These are phyloP conservation scores for Calonectria hongkongensis DNA, from an alignment of 2,329 filamentous ascomycete genomes.

Conservation along the genomic window DNA sequence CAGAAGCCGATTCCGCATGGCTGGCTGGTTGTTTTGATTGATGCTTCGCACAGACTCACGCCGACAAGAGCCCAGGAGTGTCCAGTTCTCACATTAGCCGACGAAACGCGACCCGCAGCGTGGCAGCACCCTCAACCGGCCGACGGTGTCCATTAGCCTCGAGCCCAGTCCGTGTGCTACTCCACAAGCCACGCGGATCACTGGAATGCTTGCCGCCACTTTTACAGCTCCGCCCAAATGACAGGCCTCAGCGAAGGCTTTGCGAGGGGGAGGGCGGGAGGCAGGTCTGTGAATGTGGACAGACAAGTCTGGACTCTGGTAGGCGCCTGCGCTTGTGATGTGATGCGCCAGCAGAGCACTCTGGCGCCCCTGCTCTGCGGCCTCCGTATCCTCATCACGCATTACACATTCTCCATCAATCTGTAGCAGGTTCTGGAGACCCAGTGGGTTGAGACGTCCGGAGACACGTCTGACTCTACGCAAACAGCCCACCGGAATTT, in stretches of 20 bases:
- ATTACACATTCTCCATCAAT: not conserved
- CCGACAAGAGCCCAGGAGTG: slow-evolving; percentile 40
- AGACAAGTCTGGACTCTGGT: slow-evolving; percentile 44
- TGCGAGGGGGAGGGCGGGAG: slow-evolving; percentile 37
- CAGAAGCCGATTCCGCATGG: slow-evolving; percentile 1
- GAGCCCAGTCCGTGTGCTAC: slow-evolving; percentile 41
- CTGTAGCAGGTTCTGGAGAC: slow-evolving; percentile 19
- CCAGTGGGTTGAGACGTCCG: slow-evolving; percentile 28
- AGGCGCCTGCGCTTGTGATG: slow-evolving; percentile 24
- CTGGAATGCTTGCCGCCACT: slow-evolving; percentile 50
- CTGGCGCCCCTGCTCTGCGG: not conserved
- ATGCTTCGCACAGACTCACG: slow-evolving; percentile 50
- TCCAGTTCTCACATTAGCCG: slow-evolving; percentile 40
- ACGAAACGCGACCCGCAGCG: slow-evolving; percentile 40
- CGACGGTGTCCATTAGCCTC: slow-evolving; percentile 42
- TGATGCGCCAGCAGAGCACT: not conserved
- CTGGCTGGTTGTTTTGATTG: slow-evolving; percentile 39
- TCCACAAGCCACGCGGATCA: slow-evolving; percentile 57
- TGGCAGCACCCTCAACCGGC: slow-evolving; percentile 46
- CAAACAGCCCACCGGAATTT: slow-evolving; percentile 35
- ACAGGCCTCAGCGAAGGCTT: slow-evolving; percentile 41
- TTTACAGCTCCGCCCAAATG: slow-evolving; percentile 37
- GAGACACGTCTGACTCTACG: slow-evolving; percentile 27
- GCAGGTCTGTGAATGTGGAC: slow-evolving; percentile 32
- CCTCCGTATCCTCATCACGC: not conserved